These are phyloP conservation scores for Termitomyces sp. DNA, from an alignment of 768 basidiomycete genomes.

Conservation along the genomic window DNA sequence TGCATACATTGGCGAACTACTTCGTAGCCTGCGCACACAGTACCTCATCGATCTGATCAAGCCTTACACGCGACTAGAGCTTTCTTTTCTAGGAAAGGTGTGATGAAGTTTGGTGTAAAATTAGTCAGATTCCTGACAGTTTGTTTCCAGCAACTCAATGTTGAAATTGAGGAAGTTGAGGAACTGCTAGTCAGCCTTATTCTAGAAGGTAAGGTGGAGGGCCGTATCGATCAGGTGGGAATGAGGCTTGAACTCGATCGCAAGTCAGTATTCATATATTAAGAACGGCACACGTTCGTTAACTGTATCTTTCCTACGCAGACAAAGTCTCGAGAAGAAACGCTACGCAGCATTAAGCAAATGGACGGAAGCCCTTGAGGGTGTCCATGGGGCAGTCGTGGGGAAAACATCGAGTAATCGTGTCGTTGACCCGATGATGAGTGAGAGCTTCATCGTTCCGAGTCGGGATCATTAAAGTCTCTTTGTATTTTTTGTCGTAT, in stretches of 20 bases:
- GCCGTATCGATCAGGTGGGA: constrained; percentile 93
- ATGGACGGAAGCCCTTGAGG: constrained; percentile 79
- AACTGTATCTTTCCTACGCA: constrained; percentile 20
- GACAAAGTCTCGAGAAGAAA: constrained; percentile 84
- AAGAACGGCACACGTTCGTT: background rate
- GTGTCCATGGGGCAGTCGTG: constrained; percentile 71
- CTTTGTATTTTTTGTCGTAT: constrained; percentile 7
- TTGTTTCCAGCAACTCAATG: constrained; percentile 81
- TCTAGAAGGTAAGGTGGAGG: constrained; percentile 95
- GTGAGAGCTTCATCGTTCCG: constrained; percentile 9
- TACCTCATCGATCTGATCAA: constrained; percentile 98
- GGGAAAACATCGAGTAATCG: constrained; percentile 52
- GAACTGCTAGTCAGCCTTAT: constrained; percentile 91
- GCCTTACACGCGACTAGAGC: constrained; percentile 91
- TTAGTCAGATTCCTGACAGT: background rate
- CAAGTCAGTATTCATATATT: constrained; percentile 46
- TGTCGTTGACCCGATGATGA: constrained; percentile 27
- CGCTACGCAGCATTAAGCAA: constrained; percentile 75
- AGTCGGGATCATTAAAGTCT: constrained; percentile 10
- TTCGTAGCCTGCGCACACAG: constrained; percentile 90
- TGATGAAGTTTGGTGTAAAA: constrained; percentile 2
- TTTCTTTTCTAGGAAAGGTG: constrained; percentile 90
- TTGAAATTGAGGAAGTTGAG: constrained; percentile 88
- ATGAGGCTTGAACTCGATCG: constrained; percentile 89
- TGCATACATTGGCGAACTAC: constrained; percentile 92